Evolutionary conservation across 495 filamentous ascomycete species (phyloP), one percentile per base, ranked within the genome.

Genomic region (Penicillium mononematosum): DNA sequence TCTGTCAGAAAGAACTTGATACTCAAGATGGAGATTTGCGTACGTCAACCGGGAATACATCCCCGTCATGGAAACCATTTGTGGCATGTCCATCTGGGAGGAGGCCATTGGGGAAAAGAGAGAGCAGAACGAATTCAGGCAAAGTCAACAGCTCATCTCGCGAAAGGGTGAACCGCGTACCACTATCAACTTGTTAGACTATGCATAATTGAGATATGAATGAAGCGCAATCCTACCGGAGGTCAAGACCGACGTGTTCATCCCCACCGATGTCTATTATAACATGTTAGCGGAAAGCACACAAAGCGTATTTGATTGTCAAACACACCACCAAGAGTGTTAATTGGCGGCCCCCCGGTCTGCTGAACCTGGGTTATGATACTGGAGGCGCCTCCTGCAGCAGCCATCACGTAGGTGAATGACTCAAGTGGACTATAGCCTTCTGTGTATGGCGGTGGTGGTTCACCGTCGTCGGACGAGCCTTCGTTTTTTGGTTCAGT

Each of bases 311-410:
- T 4, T 27, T n/a, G 2, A 32, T 25, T 20, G n/a, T 2, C 19
- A n/a, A 49, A 50, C 84, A 60, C 83, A 92, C 92, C 92, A 83
- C 89, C 90, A 56, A 97, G 75, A 53, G 87, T 87, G 71, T 92
- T 95, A 53, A 96, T 86, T 14, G 90, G 88, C 61, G 91, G 90
- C 22, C 82, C 81, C 55, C 88, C 93, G 60, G 88, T 86, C 72
- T 97, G 94, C 66, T 94, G 90, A 53, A 98, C 94, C 78, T 98
- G 94, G 73, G 94, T 98, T 74, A 98, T 92, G 69, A 98, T 96
- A 84, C 93, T 97, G 76, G 93, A 87, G 62, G 92, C 90, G 74
- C 92, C 94, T 81, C 91, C 92, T 73, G 92, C 91, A 68, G 91
- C 88, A 74, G 92, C 91, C 95, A 98, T 98, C 63, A 95, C 86